Evolutionary conservation across 2,329 filamentous ascomycete genomes (phyloP), one percentile per base, ranked within the genome.

Genomic region (Fusarium dlaminii): DNA sequence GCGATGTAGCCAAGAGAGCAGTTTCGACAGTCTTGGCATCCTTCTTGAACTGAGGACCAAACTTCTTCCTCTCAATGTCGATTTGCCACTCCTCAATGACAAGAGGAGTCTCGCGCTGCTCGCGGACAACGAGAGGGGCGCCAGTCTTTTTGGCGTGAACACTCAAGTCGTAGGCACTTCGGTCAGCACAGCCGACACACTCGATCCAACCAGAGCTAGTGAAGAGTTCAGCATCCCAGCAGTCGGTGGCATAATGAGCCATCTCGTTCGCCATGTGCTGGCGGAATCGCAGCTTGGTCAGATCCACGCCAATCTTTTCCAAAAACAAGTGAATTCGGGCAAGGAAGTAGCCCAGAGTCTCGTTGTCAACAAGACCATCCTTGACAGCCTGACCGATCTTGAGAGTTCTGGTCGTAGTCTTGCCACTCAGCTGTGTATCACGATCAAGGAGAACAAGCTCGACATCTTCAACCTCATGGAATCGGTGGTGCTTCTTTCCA

Each of bases 171-270:
- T 98, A 99, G 27, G 96, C 96, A 81, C 94, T 97, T 79, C 96
- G 91, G 82, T 98, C 96, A 70, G 96, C 96, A 83, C 96, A 98
- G 72, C 96, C 96, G 79, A 98, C 96, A 82, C 96, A 98, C 87
- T 99, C 96, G 73, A 98, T 94, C 96, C 96, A 99, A 82, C 96
- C 96, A 79, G 95, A 95, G 70, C 93, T 95, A 66, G 94, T 98
- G 72, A 93, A 87, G 63, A 99, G 87, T 83, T 99, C 96, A 20
- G 95, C 96, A 83, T 99, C 96, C 96, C 96, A 98, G 86, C 96
- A 99, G 86, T 99, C 96, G 63, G 92, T 90, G 52, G 96, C 96
- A 82, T 99, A 99, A 84, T 99, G 96, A 22, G 96, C 89, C 88
- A 90, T 90, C 80, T 90, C 88, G 78, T 90, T 90, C 68, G 85